Conservation (phyloP, 768 basidiomycete species). For the Lactarius sanguifluus region DNA sequence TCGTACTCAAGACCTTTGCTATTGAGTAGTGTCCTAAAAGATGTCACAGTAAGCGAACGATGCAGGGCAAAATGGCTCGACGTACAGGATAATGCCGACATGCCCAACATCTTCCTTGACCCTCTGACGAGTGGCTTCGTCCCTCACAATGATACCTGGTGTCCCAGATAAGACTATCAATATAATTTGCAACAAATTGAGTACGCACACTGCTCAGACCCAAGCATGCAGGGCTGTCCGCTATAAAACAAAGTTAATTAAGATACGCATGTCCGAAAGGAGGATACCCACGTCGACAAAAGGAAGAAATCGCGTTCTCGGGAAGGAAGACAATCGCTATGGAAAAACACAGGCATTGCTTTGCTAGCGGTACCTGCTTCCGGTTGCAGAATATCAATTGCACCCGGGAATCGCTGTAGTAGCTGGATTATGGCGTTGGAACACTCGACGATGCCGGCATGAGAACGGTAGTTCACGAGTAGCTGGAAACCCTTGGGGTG, state of each 20-base stretch:
- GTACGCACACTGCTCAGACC: conserved; percentile 49
- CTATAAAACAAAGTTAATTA: conserved; percentile 32
- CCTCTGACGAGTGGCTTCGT: too few relatives aligned
- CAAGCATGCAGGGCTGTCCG: conserved; percentile 54
- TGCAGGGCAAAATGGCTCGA: neutral
- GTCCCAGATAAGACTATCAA: too few relatives aligned
- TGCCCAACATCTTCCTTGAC: conserved; percentile 42
- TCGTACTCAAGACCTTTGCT: conserved; percentile 70
- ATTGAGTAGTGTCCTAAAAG: conserved; percentile 51
- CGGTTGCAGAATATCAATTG: conserved; percentile 56
- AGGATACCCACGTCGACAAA: neutral
- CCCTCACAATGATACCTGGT: too few relatives aligned
- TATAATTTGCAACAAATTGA: too few relatives aligned
- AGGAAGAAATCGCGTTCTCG: conserved; percentile 14
- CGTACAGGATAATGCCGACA: conserved; percentile 58
- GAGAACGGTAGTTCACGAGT: conserved; percentile 65
- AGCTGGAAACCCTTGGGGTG: conserved; percentile 53
- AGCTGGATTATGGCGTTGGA: conserved; percentile 63
- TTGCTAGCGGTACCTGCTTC: conserved; percentile 59
- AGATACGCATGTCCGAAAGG: neutral
- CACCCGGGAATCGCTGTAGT: conserved; percentile 53
- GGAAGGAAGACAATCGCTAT: conserved; percentile 39
- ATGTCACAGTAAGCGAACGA: neutral
- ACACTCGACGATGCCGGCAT: conserved; percentile 69
- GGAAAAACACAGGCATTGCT: conserved; percentile 57